Evolutionary conservation across 2,329 filamentous ascomycete species (phyloP).

Genomic region (Fusarium sacchari): DNA sequence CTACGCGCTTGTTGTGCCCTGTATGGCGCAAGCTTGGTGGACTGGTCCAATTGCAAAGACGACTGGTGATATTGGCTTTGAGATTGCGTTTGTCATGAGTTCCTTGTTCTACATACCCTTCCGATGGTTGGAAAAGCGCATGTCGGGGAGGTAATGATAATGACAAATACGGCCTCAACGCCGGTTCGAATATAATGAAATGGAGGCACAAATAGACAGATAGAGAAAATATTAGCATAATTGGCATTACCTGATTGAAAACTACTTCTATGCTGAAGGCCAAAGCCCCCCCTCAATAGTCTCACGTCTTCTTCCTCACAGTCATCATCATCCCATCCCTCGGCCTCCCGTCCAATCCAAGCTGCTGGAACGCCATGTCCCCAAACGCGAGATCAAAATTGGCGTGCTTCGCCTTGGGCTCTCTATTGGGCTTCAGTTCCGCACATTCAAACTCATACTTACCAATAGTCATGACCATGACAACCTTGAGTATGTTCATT

Average conservation of each 20-base stretch:
- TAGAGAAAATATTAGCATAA: slow-evolving; percentile 3
- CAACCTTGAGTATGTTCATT: slow-evolving; percentile 47
- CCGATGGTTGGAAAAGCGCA: slow-evolving; percentile 56
- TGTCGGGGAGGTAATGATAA: slow-evolving; percentile 39
- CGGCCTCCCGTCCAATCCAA: slow-evolving; percentile 34
- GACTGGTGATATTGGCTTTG: slow-evolving; percentile 74
- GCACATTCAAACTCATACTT: slow-evolving; percentile 43
- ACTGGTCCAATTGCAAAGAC: slow-evolving; percentile 67
- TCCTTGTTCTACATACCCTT: slow-evolving; percentile 59
- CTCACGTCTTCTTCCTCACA: slow-evolving; percentile 2
- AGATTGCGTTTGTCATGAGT: slow-evolving; percentile 67
- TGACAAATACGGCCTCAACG: slow-evolving; percentile 1
- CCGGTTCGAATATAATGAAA: slow-evolving; percentile 5
- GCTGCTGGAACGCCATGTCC: slow-evolving; percentile 37
- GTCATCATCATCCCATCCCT: slow-evolving; percentile 40
- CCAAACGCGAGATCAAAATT: slow-evolving; percentile 40
- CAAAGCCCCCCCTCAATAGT: too few species aligned
- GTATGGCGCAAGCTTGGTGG: slow-evolving; percentile 70
- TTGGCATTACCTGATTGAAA: not conserved
- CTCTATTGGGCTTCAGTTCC: slow-evolving; percentile 10
- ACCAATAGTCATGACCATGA: slow-evolving; percentile 35
- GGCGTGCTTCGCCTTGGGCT: slow-evolving; percentile 34
- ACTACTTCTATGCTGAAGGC: not conserved
- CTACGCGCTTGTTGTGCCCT: slow-evolving; percentile 65
- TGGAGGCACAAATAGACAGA: not conserved